phyloP scores from a whole-genome alignment of 148 eudicot species.

The Vaccinium macrocarpon region DNA sequence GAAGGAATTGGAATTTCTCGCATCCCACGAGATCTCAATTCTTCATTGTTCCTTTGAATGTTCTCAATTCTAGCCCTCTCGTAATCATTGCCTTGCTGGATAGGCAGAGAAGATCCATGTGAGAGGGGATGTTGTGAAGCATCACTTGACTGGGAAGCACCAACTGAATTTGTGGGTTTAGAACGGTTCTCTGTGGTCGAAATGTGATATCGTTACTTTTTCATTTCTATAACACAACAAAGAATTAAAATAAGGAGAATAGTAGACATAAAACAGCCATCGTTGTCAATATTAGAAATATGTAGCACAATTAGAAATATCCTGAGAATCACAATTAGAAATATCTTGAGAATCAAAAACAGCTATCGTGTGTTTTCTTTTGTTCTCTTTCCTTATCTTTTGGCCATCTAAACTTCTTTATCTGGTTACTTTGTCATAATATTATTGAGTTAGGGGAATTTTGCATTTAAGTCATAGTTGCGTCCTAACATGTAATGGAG shows the following conservation, averaged over 20 bases:
- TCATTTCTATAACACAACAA: neutral
- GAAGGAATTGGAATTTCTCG: too few relatives aligned
- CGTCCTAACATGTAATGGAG: neutral
- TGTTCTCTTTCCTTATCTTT: neutral
- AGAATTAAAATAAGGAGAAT: too few relatives aligned
- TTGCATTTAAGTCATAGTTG: neutral
- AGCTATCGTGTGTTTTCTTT: neutral
- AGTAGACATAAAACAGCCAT: neutral
- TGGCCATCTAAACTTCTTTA: neutral
- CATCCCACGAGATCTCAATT: too few relatives aligned
- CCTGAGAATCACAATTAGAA: neutral
- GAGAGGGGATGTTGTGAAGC: neutral
- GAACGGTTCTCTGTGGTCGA: neutral
- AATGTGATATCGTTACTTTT: neutral
- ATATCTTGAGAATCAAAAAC: too few relatives aligned
- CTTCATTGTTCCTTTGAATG: too few relatives aligned
- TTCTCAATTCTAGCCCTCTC: too few relatives aligned
- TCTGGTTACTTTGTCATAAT: neutral
- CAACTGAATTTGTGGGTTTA: too few relatives aligned
- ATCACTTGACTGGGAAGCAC: too few relatives aligned
- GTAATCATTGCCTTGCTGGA: neutral
- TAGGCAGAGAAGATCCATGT: neutral
- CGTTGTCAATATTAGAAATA: too few relatives aligned
- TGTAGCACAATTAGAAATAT: neutral
- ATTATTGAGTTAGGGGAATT: neutral